Percentiles rank a stretch among this genome's conserved stretches.
phyloP scores from a whole-genome alignment of 345 rosid species.

The Eucalyptus curtisii region DNA sequence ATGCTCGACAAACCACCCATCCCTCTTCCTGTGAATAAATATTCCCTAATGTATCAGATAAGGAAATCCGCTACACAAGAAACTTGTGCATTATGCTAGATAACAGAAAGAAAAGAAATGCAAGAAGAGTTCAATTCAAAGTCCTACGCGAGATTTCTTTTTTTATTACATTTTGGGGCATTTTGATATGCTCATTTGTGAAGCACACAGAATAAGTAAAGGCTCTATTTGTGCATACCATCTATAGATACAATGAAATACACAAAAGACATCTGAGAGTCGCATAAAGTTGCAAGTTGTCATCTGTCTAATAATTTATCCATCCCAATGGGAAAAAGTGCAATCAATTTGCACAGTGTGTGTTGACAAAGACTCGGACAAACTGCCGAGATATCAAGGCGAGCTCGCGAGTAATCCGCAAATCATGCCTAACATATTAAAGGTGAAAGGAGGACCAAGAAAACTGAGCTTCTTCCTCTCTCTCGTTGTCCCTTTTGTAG shows the following conservation, averaged over 20 bases:
- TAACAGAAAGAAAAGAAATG: not conserved
- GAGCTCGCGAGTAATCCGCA: not conserved
- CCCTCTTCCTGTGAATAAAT: conserved; percentile 72
- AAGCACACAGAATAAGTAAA: not conserved
- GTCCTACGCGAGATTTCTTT: not conserved
- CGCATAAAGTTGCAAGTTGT: not conserved
- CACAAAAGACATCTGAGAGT: not conserved
- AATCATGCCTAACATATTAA: not conserved
- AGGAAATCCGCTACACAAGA: not conserved
- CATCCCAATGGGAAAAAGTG: not conserved
- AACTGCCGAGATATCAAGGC: not conserved
- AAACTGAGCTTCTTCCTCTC: not conserved
- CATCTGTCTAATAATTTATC: not conserved
- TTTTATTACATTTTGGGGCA: not conserved
- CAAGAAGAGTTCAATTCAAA: not conserved
- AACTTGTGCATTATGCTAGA: not conserved
- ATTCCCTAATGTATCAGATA: not conserved
- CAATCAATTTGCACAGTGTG: not conserved
- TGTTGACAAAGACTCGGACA: not conserved
- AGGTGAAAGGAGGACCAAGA: not conserved
- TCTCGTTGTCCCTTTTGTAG: not conserved
- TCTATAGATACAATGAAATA: not conserved
- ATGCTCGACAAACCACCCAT: conserved; percentile 97
- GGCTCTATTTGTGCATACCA: not conserved
- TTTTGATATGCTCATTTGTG: not conserved